Evolutionary conservation across 2,329 filamentous ascomycete genomes (phyloP), one percentile per base, ranked within the genome.

Genomic region (Cordyceps militaris): DNA sequence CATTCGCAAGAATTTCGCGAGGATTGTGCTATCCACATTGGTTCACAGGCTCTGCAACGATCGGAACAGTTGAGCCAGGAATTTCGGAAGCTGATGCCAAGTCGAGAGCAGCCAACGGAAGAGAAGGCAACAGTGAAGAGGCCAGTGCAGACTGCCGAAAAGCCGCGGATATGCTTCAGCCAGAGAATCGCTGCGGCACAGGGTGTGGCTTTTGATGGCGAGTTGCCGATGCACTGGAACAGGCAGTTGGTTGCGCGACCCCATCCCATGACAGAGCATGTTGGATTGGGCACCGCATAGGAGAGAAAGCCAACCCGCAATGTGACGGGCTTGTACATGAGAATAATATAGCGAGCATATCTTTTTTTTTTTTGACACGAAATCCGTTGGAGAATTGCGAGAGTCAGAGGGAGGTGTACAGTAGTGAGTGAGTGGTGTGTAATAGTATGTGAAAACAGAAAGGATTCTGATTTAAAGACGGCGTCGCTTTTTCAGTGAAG

Each of bases 1-100:
- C 65, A 71, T 30, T 56, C 63, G n/a, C 43, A 50, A 1, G 46
- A 60, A 5, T 69, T 70, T n/a, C 67, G 70, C n/a, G 30, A 40
- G 8, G 65, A 66, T 10, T 67, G 72, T 65, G 69, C 65, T 1
- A 40, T 63, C 5, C 62, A 69, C 28, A 64, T 72, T 56, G 64
- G 63, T 16, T 57, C 59, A 6, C 46, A 60, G 3, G 65, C 67
- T 13, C 28, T 60, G 1, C 57, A 65, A 40, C 60, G 57, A 50
- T 63, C 66, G 5, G 13, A 62, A 19, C 52, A 62, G 53, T 55
- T 73, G 53, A 59, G 60, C 13, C 50, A 54, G 13, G 67, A 71
- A 19, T 58, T 64, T 5, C 58, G 56, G 13, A 51, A 56, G 14
- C 10, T 62, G 19, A 30, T 64, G 19, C 56, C 34, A 5, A 13